Base-by-base conservation (phyloP, 129 eudicot genomes). In the Flaveria trinervia region DNA sequence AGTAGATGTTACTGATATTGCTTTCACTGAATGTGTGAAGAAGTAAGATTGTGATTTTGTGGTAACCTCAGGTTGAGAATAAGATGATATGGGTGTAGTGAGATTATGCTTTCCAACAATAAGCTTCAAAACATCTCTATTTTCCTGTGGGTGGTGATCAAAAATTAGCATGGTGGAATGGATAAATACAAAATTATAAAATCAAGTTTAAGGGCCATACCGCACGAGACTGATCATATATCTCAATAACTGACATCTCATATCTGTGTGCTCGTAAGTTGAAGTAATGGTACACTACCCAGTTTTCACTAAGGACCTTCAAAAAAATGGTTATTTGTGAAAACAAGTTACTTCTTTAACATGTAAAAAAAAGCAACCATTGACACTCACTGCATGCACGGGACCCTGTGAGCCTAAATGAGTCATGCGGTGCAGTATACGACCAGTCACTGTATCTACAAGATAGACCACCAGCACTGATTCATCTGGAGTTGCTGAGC, bases 251-350 rank as follows among this genome's bases (percentile, higher is more conserved):
- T 49, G 99, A 91, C 91, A 95, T 92, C 88, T 92, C 99, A 49
- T 91, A 92, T 88, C 96, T 83, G 83, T 95, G 97, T 50, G 97
- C 99, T 80, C 97, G 85, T 72, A 92, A 83, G 79, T 92, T 95
- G 85, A 95, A 95, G 82, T 95, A 95, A 89, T 95, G 99, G 85
- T 95, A 95, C 75, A 95, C 99, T 78, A 95, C 91, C 99, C 99
- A 95, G 80, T 95, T 95, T 86, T 95, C 99, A 79, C 97, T 91
- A 65, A 95, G 87, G 65, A 95, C 99, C 97, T 95, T 5, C 82
- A 77, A 33, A 61, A 51, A 45, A 67, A 70, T 4, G 18, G 7
- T 52, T n/a, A 44, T 73, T 43, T 6, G 43, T 74, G 18, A n/a
- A 70, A 43, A 54, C 9, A 65, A 25, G 30, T 39, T 48, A 9